Conservation (phyloP, 805 yeast species). For the Candida stauntonica region DNA sequence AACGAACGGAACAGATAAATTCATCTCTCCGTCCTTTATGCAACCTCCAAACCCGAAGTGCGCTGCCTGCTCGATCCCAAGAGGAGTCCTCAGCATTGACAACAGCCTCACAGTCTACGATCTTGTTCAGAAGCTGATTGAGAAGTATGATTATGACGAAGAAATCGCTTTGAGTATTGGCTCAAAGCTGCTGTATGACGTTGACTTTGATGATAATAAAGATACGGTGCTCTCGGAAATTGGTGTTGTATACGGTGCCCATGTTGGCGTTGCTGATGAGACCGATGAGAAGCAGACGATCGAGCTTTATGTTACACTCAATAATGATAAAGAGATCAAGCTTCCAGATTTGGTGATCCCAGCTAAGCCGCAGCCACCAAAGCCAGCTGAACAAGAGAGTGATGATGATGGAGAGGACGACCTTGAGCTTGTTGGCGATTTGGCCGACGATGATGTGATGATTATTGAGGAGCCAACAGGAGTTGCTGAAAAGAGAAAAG, state of each 20-base stretch:
- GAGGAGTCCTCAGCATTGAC: conserved; percentile 44
- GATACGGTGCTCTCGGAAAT: conserved; percentile 43
- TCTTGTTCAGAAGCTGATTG: conserved; percentile 47
- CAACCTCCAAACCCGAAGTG: conserved; percentile 68
- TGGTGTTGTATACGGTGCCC: conserved; percentile 56
- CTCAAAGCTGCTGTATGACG: conserved; percentile 63
- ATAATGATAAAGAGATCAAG: conserved; percentile 17
- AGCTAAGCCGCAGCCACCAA: conserved; percentile 17
- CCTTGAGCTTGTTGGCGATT: conserved; percentile 15
- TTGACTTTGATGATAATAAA: conserved; percentile 80
- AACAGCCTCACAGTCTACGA: conserved; percentile 38
- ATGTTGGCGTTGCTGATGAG: conserved; percentile 75
- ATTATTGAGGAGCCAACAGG: conserved; percentile 3
- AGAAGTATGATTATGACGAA: conserved; percentile 50
- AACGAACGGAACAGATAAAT: conserved; percentile 51
- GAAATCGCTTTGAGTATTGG: conserved; percentile 56
- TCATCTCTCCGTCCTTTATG: conserved; percentile 59
- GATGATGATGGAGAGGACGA: conserved; percentile 21
- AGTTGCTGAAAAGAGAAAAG: conserved; percentile 23
- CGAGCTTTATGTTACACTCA: conserved; percentile 50
- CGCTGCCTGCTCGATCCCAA: conserved; percentile 54
- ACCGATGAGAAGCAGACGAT: conserved; percentile 59
- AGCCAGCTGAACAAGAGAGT: conserved; percentile 21
- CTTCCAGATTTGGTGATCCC: conserved; percentile 35
- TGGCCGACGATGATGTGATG: conserved; percentile 21